A percentile compares a stretch with the other conserved stretches of the same genome.
Conservation (phyloP, 108 stramenopile species). For the Pseudonitzschia multiseries region DNA sequence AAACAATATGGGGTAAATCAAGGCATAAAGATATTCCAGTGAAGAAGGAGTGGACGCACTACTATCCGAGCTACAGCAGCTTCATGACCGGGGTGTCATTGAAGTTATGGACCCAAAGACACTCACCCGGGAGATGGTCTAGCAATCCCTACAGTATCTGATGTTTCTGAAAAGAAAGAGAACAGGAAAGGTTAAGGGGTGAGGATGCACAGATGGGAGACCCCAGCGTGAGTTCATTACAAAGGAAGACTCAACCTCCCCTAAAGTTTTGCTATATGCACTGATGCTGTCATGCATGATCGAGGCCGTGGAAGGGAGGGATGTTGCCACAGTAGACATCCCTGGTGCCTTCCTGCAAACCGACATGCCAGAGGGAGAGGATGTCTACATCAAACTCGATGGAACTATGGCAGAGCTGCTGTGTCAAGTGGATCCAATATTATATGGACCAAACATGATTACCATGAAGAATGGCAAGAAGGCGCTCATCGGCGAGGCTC, state of each 20-base stretch:
- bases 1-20: not conserved
- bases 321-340: not conserved
- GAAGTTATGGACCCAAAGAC: not conserved
- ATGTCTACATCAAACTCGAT: not conserved
- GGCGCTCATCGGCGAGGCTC: not conserved
- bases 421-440: not conserved
- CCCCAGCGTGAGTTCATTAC: not conserved
- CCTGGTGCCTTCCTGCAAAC: not conserved
- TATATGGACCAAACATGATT: not conserved
- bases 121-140: not conserved
- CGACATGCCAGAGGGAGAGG: not conserved
- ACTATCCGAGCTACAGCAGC: not conserved
- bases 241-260: not conserved
- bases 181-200: not conserved
- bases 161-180: not conserved
- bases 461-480: no score
- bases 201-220: not conserved
- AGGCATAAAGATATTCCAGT: not conserved
- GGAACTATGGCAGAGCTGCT: not conserved
- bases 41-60: not conserved
- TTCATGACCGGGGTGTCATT: not conserved
- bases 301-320: not conserved
- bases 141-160: not conserved
- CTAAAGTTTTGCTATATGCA: not conserved
- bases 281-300: not conserved